Evolutionary conservation across 1,284 basidiomycete genomes (phyloP), one percentile per base, ranked within the genome.

Genomic region (Trametes sp.): DNA sequence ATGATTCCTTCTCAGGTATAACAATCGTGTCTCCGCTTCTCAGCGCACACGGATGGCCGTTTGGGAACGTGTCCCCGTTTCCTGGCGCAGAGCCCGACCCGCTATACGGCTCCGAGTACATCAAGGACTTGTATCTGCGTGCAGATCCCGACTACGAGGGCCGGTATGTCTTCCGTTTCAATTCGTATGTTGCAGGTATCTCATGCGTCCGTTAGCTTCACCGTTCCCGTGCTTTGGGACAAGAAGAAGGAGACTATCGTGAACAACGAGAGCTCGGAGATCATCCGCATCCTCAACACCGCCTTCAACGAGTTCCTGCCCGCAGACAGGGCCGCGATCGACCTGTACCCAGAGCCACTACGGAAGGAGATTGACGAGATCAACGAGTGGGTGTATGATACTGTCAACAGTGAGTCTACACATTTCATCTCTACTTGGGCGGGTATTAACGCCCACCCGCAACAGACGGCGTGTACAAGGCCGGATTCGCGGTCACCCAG

Each of bases 181-280:
- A 10, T 13, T n/a, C 23, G 45, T 28, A 6, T 7, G 10, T 16
- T 16, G 4, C 5, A 16, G 13, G 38, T 41, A 4, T 14, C 16
- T 41, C 3, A 41, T 8, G 16, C 7, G 38, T 41, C 13, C 19
- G 4, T 8, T 24, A 68, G 67, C 0, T 95, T 93, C 81, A 94
- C 95, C 4, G 94, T 96, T 2, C 96, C 97, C n/a, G 80, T 96
- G 53, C 81, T 98, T 1, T 99, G 95, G 94, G 98, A 98, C 81
- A 97, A 90, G 81, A 93, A 98, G 78, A 81, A 77, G 44, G 78
- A 90, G 60, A 95, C 93, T 38, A 93, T 99, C 69, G 98, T 99
- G 59, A 98, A 94, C 81, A 99, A 98, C 76, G 96, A 98, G 75
- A 93, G 90, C 67, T 89, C 91, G 0, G 95, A 98, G 78, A 96